Conservation (phyloP, 1,284 basidiomycete species). For the Ceraceosorus bombacis region DNA sequence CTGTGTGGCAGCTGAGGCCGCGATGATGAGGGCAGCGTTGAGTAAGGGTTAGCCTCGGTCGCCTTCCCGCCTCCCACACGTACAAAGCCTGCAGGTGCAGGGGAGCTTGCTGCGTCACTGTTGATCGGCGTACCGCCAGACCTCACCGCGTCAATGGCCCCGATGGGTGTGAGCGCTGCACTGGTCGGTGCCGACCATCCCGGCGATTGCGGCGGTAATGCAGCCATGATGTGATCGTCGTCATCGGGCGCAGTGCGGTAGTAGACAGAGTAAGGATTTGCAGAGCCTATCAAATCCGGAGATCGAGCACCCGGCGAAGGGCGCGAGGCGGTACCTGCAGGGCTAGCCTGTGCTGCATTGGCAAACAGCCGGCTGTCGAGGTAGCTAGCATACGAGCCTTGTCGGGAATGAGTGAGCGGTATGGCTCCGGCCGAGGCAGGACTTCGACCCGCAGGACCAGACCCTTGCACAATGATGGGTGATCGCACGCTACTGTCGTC, state of each 20-base stretch:
- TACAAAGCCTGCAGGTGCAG: constrained; percentile 22
- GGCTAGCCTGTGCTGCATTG: neutral
- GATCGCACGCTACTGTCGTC: constrained; percentile 17
- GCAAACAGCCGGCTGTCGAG: constrained; percentile 26
- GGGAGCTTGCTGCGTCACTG: neutral
- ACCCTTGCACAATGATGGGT: neutral
- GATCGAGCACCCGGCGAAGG: constrained; percentile 14
- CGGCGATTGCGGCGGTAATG: constrained; percentile 20
- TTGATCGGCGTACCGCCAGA: constrained; percentile 11
- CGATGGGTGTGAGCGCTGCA: neutral
- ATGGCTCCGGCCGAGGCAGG: constrained; percentile 18
- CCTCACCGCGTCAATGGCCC: neutral
- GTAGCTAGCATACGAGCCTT: constrained; percentile 32
- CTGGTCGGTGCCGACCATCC: neutral
- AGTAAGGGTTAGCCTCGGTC: constrained; percentile 28
- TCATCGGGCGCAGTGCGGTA: constrained; percentile 16
- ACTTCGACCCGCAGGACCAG: constrained; percentile 10
- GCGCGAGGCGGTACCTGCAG: neutral
- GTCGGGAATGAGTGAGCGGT: constrained; percentile 28
- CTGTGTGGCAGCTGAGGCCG: constrained; percentile 1
- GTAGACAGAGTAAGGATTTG: constrained; percentile 8
- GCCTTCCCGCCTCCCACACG: constrained; percentile 33
- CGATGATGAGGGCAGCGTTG: constrained; percentile 9
- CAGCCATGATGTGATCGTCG: constrained; percentile 39
- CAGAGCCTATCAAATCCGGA: constrained; percentile 25